A percentile compares a stretch with the other conserved stretches of the same genome.
Conservation (phyloP, 306 rosid species). For the Sechiopsis laciniata region DNA sequence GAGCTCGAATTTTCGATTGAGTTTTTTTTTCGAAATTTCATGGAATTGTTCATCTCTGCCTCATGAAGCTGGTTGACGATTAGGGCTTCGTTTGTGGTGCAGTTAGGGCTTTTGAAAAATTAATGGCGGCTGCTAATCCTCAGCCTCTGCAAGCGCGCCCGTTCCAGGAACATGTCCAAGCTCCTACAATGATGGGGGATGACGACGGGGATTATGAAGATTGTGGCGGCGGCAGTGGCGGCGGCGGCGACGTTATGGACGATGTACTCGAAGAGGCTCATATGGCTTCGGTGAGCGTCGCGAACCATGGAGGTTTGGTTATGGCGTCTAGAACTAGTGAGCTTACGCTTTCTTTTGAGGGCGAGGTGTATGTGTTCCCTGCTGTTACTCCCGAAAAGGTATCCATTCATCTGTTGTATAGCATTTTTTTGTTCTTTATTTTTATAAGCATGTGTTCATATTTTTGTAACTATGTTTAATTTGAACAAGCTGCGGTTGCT, state of each 20-base stretch:
- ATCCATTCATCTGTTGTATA: neutral
- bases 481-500: conserved; percentile 13
- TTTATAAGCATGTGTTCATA: neutral
- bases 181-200: conserved; percentile 30
- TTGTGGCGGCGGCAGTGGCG: conserved; percentile 30
- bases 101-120: conserved; percentile 21
- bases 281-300: conserved; percentile 41
- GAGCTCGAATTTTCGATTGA: conserved; percentile 8
- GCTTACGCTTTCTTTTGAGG: conserved; percentile 93
- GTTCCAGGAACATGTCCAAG: conserved; percentile 38
- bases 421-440: neutral
- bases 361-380: conserved; percentile 91
- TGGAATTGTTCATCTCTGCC: conserved; percentile 19
- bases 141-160: conserved; percentile 64
- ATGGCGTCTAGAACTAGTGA: conserved; percentile 69
- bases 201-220: conserved; percentile 54
- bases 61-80: conserved; percentile 32
- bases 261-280: conserved; percentile 45
- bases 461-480: conserved; percentile 18
- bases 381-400: conserved; percentile 88
- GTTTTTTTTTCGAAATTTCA: neutral
- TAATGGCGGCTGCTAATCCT: conserved; percentile 66
- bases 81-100: conserved; percentile 45
- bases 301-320: conserved; percentile 37
- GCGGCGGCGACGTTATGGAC: conserved; percentile 49